Evolutionary conservation across 2,329 filamentous ascomycete genomes (phyloP).

Genomic region (Diaporthe citrichinensis): DNA sequence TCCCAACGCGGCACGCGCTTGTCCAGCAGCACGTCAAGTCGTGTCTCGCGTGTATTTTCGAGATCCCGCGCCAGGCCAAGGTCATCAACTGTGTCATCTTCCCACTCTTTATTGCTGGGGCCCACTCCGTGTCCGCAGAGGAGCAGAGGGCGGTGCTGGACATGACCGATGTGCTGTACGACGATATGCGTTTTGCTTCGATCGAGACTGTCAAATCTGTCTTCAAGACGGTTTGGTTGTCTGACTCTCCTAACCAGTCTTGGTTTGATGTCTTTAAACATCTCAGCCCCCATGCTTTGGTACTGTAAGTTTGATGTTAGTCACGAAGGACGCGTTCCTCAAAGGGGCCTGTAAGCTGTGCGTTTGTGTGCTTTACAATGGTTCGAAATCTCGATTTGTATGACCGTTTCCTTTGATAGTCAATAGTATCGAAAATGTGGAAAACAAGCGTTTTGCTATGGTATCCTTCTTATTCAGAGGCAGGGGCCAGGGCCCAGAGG

Average conservation of each 20-base stretch:
- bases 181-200: slow-evolving; percentile 52
- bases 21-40: slow-evolving; percentile 56
- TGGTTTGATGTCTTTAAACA: not conserved
- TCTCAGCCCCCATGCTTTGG: not conserved
- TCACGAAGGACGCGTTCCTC: not conserved
- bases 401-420: accelerated
- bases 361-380: not conserved
- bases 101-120: slow-evolving; percentile 54
- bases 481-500: no score
- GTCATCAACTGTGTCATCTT: slow-evolving; percentile 57
- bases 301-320: not conserved
- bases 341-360: not conserved
- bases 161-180: slow-evolving; percentile 46
- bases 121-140: slow-evolving; percentile 50
- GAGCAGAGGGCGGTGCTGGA: slow-evolving; percentile 47
- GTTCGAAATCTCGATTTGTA: not conserved
- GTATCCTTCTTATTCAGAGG: no score
- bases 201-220: slow-evolving; percentile 48
- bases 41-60: slow-evolving; percentile 54
- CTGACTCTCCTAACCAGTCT: not conserved
- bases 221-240: not conserved
- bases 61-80: slow-evolving; percentile 53
- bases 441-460: not conserved
- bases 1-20: slow-evolving; percentile 54
- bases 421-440: accelerated